Evolutionary conservation across 805 yeast genomes (phyloP).

Genomic region (Crinitomyces ghanaensis): DNA sequence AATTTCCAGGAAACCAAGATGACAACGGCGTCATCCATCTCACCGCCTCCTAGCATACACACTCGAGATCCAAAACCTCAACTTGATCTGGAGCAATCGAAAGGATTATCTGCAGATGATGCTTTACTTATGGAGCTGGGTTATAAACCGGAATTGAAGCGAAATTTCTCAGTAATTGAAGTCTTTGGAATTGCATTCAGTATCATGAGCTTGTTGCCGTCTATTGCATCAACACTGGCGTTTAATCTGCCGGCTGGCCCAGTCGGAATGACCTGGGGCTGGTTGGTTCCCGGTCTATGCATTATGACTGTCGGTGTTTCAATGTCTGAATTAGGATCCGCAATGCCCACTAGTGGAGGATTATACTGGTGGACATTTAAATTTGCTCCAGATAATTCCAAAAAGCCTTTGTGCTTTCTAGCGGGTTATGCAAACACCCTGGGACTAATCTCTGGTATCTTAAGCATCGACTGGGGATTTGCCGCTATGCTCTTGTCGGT

Average conservation of each 20-base stretch:
- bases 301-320: conserved; percentile 48
- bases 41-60: too few relatives aligned
- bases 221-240: conserved; percentile 44
- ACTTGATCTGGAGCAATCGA: too few relatives aligned
- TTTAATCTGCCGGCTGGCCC: conserved; percentile 53
- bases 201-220: conserved; percentile 54
- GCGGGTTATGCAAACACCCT: conserved; percentile 59
- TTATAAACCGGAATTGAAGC: conserved; percentile 53
- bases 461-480: conserved; percentile 63
- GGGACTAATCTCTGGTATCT: conserved; percentile 53
- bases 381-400: conserved; percentile 44
- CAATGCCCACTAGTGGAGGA: conserved; percentile 70
- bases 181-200: conserved; percentile 63
- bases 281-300: conserved; percentile 50
- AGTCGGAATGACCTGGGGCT: conserved; percentile 59
- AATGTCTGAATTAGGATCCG: conserved; percentile 57
- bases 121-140: conserved; percentile 40
- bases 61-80: too few relatives aligned
- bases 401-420: conserved; percentile 45
- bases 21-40: too few relatives aligned
- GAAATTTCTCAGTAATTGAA: conserved; percentile 50
- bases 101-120: conserved; percentile 21
- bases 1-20: too few relatives aligned
- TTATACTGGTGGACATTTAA: conserved; percentile 57
- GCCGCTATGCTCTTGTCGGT: conserved; percentile 41